Evolutionary conservation across 2,329 filamentous ascomycete species (phyloP), one percentile per base, ranked within the genome.

Genomic region (Epichloe bromicola): DNA sequence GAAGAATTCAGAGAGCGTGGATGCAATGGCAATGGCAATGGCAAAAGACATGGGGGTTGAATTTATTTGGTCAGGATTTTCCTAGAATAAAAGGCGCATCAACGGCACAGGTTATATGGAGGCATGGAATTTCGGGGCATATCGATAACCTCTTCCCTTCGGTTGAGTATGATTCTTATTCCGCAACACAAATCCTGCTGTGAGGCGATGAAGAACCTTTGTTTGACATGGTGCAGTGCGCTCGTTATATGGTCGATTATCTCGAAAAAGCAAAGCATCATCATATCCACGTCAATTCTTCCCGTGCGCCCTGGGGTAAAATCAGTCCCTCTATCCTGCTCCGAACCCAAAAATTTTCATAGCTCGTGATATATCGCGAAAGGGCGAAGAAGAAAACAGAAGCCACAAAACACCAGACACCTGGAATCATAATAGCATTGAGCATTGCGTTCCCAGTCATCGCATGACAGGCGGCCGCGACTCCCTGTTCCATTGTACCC

Each of bases 401-500:
- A 48, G 20, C 34, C 26, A 34, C 38, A 14, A 20, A 34, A 17
- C 36, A 48, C 30, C 34, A 38, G 36, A 5, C 36, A n/a, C 12
- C 11, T 14, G 7, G 19, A 41, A 39, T 7, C 17, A 34, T 6
- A 47, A 47, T 10, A 38, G 19, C 33, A 26, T 8, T 19, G 7
- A 11, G n/a, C 17, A 34, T 33, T 45, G 17, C 3, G 3, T 14
- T 12, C 11, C n/a, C 26, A 8, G 38, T 49, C 74, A 97, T 70
- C 89, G 79, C 90, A 96, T 95, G 49, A 95, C 83, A 2, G 93
- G 93, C 55, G 91, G 90, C 54, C 93, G 77, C 4, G 82, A 84
- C 67, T 96, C 91, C 70, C 93, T 95, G 66, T 97, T 97, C 88
- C 93, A 97, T 67, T 88, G 89, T 30, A 97, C 88, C 54, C 93